A percentile compares a stretch with the other conserved stretches of the same genome.
These are phyloP conservation scores for Claviceps sp. DNA, from an alignment of 2,329 filamentous ascomycete species.

Conservation along the genomic window DNA sequence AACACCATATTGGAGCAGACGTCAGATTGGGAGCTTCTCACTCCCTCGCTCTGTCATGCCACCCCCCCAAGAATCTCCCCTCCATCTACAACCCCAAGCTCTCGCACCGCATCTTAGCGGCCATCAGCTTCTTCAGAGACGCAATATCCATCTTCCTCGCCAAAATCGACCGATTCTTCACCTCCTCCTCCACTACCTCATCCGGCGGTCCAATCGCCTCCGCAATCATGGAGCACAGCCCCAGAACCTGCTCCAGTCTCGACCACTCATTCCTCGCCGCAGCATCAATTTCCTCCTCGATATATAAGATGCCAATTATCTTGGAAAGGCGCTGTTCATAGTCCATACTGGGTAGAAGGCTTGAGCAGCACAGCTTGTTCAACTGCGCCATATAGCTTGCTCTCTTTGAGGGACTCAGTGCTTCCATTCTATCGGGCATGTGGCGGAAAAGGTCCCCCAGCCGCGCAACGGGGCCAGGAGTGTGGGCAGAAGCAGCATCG, in stretches of 20 bases:
- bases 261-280: constrained; percentile 13
- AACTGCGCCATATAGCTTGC: constrained; percentile 12
- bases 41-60: too few species aligned
- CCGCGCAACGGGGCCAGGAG: background rate
- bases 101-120: background rate
- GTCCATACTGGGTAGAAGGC: constrained; percentile 5
- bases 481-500: too few species aligned
- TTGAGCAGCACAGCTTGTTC: constrained; percentile 7
- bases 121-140: constrained; percentile 13
- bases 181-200: constrained; percentile 8
- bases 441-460: background rate
- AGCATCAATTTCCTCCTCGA: constrained; percentile 16
- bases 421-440: background rate
- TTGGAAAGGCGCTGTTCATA: constrained; percentile 11
- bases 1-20: too few species aligned
- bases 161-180: constrained; percentile 13
- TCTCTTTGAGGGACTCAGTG: constrained; percentile 7
- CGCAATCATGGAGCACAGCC: constrained; percentile 15
- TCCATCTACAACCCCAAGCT: background rate
- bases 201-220: constrained; percentile 12
- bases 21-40: too few species aligned
- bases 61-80: background rate
- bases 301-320: constrained; percentile 14
- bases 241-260: constrained; percentile 13
- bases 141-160: constrained; percentile 13